Evolutionary conservation across 208 protist species (phyloP), one percentile per base, ranked within the genome.

Genomic region (Strigomonas galati): DNA sequence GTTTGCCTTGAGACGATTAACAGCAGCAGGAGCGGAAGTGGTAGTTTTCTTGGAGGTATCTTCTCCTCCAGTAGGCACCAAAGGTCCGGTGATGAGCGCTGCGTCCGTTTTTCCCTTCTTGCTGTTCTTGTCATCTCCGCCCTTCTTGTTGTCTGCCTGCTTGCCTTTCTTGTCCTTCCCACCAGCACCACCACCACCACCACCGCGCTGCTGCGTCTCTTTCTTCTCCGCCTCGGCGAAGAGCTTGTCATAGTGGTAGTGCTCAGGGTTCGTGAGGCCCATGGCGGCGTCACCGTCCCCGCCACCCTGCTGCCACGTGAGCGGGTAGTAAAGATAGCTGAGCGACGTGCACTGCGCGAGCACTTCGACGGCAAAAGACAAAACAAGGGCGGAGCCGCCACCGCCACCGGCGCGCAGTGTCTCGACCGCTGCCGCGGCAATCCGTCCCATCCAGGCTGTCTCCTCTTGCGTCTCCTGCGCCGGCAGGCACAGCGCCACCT

Each of bases 301-400:
- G 28, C 27, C 21, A 30, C 48, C 6, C 23, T 28, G 48, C 19
- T 23, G 48, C 48, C 48, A 53, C 5, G 48, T 53, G 48, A 23
- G 48, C 21, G 48, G 48, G 21, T 23, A 53, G 21, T 23, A 28
- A 1, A 53, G 21, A 21, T 46, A 46, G 62, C 77, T 65, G 12
- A 82, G 61, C 23, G 76, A 72, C 6, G 71, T 70, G 26, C 70
- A 56, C 60, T 46, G 40, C 9, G 40, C 40, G 10, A 46, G 40
- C 40, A 46, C 10, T 15, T 46, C 40, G 40, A 46, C 40, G 10
- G 48, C 48, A 21, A 28, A 14, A 28, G 48, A 1, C 12, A 53
- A 21, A 10, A 17, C 9, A 1, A 23, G 21, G n/a, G 21, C 9
- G 21, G 48, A 23, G 2, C 48, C 48, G 23, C 48, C 48, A 21